Percentiles rank a stretch among this genome's conserved stretches.
phyloP scores from a whole-genome alignment of 2,329 filamentous ascomycete species.

The Cryphonectria radicalis region DNA sequence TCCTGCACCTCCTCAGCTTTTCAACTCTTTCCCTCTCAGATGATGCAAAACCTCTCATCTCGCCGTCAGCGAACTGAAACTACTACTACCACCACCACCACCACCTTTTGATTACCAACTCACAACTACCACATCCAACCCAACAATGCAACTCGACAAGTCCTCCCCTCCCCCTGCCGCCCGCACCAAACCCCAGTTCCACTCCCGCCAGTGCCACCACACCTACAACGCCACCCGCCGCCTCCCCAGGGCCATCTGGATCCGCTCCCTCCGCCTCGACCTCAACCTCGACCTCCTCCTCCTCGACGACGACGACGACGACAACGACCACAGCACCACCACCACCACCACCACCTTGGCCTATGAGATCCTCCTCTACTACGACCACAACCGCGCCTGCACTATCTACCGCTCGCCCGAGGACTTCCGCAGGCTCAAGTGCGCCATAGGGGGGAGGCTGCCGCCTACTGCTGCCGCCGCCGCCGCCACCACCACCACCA shows the following conservation, averaged over 20 bases:
- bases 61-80: neutral
- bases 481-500: too few species aligned
- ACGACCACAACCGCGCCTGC: slow-evolving; percentile 40
- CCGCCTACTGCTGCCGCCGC: neutral
- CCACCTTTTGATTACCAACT: neutral
- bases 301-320: neutral
- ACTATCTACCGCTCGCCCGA: slow-evolving; percentile 37
- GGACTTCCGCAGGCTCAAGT: slow-evolving; percentile 35
- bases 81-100: neutral
- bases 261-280: slow-evolving; percentile 29
- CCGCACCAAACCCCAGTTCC: slow-evolving; percentile 36
- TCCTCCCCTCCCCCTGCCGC: slow-evolving; percentile 10
- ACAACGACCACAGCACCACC: neutral
- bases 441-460: slow-evolving; percentile 15
- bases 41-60: neutral
- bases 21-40: neutral
- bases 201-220: slow-evolving; percentile 39
- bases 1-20: neutral
- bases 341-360: slow-evolving; percentile 22
- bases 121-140: neutral
- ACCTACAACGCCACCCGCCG: slow-evolving; percentile 36
- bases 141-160: slow-evolving; percentile 2
- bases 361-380: slow-evolving; percentile 38
- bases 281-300: slow-evolving; percentile 28
- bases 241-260: slow-evolving; percentile 34